Conservation (phyloP, 129 eudicot genomes). For the Flaveria sonorensis region DNA sequence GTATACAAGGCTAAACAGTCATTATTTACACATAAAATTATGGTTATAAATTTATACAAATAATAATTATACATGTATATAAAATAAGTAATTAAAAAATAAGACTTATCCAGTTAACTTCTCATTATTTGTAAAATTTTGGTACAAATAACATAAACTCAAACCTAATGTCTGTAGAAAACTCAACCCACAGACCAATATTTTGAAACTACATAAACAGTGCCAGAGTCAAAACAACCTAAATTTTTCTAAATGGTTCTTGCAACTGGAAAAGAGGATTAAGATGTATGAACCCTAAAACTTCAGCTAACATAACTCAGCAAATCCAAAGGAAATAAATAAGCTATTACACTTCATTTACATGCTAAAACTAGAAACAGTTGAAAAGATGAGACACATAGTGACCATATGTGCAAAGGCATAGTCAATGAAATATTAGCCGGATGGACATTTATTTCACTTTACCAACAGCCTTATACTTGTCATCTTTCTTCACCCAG, state of each 20-base stretch:
- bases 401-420: conserved; percentile 17
- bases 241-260: neutral
- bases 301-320: conserved; percentile 10
- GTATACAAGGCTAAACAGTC: too few species aligned
- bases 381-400: neutral
- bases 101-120: too few species aligned
- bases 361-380: conserved; percentile 24
- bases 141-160: neutral
- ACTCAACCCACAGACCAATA: neutral
- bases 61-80: too few species aligned
- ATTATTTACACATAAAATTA: too few species aligned
- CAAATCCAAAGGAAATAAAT: conserved; percentile 15
- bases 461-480: conserved; percentile 12
- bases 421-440: neutral
- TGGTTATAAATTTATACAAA: too few species aligned
- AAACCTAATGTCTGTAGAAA: neutral
- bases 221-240: neutral
- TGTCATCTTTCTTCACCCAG: conserved; percentile 16
- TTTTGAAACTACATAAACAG: neutral
- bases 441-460: neutral
- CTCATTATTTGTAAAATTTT: too few species aligned
- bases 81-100: too few species aligned
- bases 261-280: neutral
- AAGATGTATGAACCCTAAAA: conserved; percentile 11
- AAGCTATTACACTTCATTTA: conserved; percentile 22